phyloP scores from a whole-genome alignment of 2,329 filamentous ascomycete genomes.

The Biscogniauxia mediterranea region DNA sequence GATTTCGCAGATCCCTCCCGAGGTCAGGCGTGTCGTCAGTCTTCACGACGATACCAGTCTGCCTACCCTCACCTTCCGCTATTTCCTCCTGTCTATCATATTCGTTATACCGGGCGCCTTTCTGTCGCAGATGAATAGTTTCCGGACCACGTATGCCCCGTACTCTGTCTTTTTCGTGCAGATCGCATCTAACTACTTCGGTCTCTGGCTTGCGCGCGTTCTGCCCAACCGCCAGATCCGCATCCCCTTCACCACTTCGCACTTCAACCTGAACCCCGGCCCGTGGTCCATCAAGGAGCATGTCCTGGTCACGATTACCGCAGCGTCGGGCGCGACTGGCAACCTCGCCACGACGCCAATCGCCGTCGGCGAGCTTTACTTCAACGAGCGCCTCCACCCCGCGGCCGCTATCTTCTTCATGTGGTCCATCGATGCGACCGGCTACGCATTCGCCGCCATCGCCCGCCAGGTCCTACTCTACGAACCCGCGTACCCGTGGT shows the following conservation, averaged over 20 bases:
- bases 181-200: slow-evolving; percentile 55
- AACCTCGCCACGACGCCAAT: slow-evolving; percentile 52
- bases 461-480: slow-evolving; percentile 57
- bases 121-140: slow-evolving; percentile 54
- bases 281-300: slow-evolving; percentile 59
- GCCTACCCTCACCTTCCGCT: slow-evolving; percentile 59
- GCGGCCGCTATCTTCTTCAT: slow-evolving; percentile 59
- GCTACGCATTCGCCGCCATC: slow-evolving; percentile 58
- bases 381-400: slow-evolving; percentile 49
- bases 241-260: slow-evolving; percentile 45
- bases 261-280: slow-evolving; percentile 54
- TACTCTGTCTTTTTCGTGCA: slow-evolving; percentile 64
- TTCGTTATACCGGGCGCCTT: slow-evolving; percentile 59
- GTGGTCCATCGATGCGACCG: slow-evolving; percentile 56
- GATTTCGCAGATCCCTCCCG: slow-evolving; percentile 51
- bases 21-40: slow-evolving; percentile 56
- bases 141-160: slow-evolving; percentile 54
- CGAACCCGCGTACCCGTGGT: slow-evolving; percentile 57
- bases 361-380: slow-evolving; percentile 56
- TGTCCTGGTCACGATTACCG: slow-evolving; percentile 54
- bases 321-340: slow-evolving; percentile 51
- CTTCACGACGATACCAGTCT: slow-evolving; percentile 55
- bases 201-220: slow-evolving; percentile 49
- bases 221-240: slow-evolving; percentile 47
- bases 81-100: slow-evolving; percentile 53